Evolutionary conservation across 345 rosid genomes (phyloP).

Genomic region (Citropsis articulata): DNA sequence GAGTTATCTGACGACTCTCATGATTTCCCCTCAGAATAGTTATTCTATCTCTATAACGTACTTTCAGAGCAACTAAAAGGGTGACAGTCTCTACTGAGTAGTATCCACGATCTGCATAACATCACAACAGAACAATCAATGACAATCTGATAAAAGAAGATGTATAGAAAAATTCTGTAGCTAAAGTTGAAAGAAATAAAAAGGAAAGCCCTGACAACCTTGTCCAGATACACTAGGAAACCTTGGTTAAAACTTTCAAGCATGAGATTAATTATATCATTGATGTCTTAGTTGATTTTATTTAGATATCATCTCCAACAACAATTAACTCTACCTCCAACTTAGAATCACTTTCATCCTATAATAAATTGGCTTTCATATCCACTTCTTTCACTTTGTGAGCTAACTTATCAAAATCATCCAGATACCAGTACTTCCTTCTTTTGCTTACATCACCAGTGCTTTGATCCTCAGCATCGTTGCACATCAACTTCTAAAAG

Average conservation of each 20-base stretch:
- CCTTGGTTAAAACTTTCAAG: not conserved
- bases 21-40: slow-evolving; percentile 62
- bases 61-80: slow-evolving; percentile 60
- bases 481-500: not conserved
- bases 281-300: not conserved
- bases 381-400: not conserved
- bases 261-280: not conserved
- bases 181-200: not conserved
- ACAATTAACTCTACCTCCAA: not conserved
- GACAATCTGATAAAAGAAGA: not conserved
- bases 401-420: not conserved
- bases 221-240: not conserved
- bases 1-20: slow-evolving; percentile 66
- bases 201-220: not conserved
- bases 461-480: not conserved
- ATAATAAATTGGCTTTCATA: not conserved
- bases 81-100: slow-evolving; percentile 63
- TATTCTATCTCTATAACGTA: slow-evolving; percentile 58
- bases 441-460: not conserved
- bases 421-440: not conserved
- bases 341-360: not conserved
- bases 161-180: not conserved
- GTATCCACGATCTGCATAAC: slow-evolving; percentile 57
- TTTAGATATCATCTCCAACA: not conserved
- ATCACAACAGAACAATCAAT: not conserved